phyloP scores from a whole-genome alignment of 331 rosid genomes.

The Pyrus hybrid region DNA sequence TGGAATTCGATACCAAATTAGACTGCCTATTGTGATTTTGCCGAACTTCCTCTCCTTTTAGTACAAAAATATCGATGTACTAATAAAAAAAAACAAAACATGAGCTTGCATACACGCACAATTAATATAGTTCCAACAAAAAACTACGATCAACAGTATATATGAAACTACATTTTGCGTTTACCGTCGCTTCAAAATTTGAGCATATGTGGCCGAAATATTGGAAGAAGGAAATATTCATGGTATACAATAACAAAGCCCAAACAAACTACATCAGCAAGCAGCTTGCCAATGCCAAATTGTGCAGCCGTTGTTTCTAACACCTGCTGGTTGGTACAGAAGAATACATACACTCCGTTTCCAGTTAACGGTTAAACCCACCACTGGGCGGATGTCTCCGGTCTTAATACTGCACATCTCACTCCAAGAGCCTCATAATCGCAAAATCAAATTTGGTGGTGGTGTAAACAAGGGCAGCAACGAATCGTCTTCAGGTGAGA shows the following conservation, averaged over 20 bases:
- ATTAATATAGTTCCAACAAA: background rate
- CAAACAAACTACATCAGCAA: background rate
- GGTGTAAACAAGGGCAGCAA: background rate
- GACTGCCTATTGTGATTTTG: accelerated
- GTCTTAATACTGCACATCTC: slow-evolving; percentile 7
- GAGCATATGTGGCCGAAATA: background rate
- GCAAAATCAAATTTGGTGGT: background rate
- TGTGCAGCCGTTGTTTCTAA: background rate
- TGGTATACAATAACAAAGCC: background rate
- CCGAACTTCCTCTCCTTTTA: too few relatives aligned
- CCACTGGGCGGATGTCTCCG: background rate
- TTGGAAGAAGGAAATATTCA: background rate
- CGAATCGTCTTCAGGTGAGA: slow-evolving; percentile 11
- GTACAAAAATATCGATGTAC: too few relatives aligned
- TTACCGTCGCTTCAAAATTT: background rate
- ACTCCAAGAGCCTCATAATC: background rate
- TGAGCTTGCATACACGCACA: too few relatives aligned
- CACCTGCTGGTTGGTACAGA: background rate
- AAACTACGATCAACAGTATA: background rate
- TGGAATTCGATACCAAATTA: too few relatives aligned
- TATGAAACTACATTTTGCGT: background rate
- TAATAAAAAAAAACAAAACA: too few relatives aligned
- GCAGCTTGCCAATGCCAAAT: background rate
- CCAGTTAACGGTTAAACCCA: background rate
- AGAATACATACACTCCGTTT: background rate